These are phyloP conservation scores for Kodamaea hsintzibuensis DNA, from an alignment of 805 yeast genomes.

Conservation along the genomic window DNA sequence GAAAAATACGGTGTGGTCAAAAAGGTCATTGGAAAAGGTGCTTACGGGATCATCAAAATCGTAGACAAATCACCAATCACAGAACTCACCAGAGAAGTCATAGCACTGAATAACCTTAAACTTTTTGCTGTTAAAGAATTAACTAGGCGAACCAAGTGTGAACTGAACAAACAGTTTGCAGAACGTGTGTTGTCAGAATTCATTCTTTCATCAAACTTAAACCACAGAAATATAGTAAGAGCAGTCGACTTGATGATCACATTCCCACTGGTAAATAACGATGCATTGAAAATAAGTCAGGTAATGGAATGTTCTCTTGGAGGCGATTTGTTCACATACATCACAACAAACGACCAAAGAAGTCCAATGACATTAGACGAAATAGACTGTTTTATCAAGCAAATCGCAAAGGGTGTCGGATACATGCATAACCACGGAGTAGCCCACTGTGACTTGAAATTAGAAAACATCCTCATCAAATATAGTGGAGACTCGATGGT, in stretches of 20 bases:
- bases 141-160: conserved; percentile 22
- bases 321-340: conserved; percentile 37
- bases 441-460: conserved; percentile 90
- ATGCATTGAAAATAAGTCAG: conserved; percentile 23
- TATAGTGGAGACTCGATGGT: conserved; percentile 26
- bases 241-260: conserved; percentile 71
- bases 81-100: conserved; percentile 1
- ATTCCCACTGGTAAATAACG: background rate
- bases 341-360: conserved; percentile 17
- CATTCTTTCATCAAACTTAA: conserved; percentile 77
- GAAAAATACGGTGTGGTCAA: conserved; percentile 37
- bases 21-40: conserved; percentile 44
- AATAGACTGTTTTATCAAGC: conserved; percentile 89
- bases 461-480: conserved; percentile 72
- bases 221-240: conserved; percentile 73
- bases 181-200: conserved; percentile 87
- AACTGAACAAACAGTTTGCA: conserved; percentile 47
- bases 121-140: conserved; percentile 39
- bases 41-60: conserved; percentile 49
- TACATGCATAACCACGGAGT: conserved; percentile 91
- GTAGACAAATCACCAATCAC: conserved; percentile 17
- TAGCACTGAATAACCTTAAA: background rate
- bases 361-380: conserved; percentile 45
- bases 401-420: conserved; percentile 74
- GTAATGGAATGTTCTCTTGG: conserved; percentile 42